phyloP scores from a whole-genome alignment of 169 alveolate genomes.

The Plasmodium ovale region DNA sequence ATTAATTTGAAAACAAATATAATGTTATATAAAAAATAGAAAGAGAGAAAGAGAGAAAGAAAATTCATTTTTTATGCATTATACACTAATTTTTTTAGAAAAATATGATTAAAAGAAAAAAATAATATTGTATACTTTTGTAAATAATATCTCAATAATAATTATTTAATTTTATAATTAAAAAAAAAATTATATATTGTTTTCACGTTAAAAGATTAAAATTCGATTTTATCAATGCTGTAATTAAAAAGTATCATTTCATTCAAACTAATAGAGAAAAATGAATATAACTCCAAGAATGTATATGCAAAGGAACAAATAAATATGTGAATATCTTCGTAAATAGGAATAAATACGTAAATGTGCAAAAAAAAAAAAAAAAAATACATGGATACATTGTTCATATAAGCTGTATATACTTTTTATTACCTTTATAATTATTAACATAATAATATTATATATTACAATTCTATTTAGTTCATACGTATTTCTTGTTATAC shows the following conservation, averaged over 20 bases:
- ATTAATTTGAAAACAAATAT: constrained; percentile 3
- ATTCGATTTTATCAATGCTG: constrained; percentile 1
- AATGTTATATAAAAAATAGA: constrained; percentile 11
- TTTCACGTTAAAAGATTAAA: constrained; percentile 4
- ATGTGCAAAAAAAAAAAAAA: no score
- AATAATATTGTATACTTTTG: not conserved
- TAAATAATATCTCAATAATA: not conserved
- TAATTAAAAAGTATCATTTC: not conserved
- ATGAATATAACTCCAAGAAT: not conserved
- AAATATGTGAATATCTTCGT: not conserved
- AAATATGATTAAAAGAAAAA: constrained; percentile 21
- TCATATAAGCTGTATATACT: constrained; percentile 16
- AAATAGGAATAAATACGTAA: not conserved
- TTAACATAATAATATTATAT: constrained; percentile 48
- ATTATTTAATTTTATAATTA: constrained; percentile 31
- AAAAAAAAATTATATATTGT: constrained; percentile 27
- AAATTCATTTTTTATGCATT: not conserved
- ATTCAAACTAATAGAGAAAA: not conserved
- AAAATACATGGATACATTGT: constrained; percentile 7
- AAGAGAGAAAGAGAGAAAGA: no score
- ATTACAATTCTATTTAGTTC: constrained; percentile 20
- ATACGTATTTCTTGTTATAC: no score
- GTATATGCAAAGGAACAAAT: constrained; percentile 8
- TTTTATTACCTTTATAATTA: constrained; percentile 37
- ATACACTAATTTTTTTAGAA: constrained; percentile 2